Conservation (phyloP, 306 rosid genomes). For the Calophaca sinica region DNA sequence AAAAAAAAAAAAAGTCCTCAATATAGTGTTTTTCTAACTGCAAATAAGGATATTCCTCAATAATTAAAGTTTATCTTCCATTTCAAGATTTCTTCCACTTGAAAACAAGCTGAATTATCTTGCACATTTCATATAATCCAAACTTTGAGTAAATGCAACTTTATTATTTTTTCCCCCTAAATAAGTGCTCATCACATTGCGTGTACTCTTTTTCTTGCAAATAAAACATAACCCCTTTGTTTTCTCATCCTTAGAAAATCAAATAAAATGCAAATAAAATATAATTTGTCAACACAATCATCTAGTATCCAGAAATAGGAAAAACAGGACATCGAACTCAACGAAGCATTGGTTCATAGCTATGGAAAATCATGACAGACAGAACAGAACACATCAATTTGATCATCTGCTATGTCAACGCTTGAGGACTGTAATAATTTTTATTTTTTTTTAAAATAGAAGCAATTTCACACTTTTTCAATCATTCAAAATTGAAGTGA, state of each 20-base stretch:
- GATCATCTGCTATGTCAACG: background rate
- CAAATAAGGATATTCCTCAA: background rate
- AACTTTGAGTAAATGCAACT: too few relatives aligned
- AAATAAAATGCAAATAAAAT: background rate
- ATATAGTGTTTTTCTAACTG: background rate
- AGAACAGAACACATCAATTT: background rate
- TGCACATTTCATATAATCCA: background rate
- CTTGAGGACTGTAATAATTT: background rate
- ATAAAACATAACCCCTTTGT: too few relatives aligned
- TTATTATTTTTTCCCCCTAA: too few relatives aligned
- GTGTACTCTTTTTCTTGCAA: background rate
- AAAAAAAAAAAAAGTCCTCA: constrained; percentile 2
- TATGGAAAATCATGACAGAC: background rate
- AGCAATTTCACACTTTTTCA: too few relatives aligned
- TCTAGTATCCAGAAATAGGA: background rate
- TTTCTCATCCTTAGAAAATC: too few relatives aligned
- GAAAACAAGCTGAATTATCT: constrained; percentile 9
- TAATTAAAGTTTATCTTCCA: background rate
- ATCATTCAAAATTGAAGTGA: too few relatives aligned
- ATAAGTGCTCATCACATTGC: background rate
- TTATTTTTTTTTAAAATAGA: too few relatives aligned
- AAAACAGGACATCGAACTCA: background rate
- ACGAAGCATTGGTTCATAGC: background rate
- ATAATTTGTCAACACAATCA: background rate
- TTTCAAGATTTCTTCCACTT: background rate